These are phyloP conservation scores for Plectosphaerella sp. DNA, from an alignment of 2,329 filamentous ascomycete species.

Conservation along the genomic window DNA sequence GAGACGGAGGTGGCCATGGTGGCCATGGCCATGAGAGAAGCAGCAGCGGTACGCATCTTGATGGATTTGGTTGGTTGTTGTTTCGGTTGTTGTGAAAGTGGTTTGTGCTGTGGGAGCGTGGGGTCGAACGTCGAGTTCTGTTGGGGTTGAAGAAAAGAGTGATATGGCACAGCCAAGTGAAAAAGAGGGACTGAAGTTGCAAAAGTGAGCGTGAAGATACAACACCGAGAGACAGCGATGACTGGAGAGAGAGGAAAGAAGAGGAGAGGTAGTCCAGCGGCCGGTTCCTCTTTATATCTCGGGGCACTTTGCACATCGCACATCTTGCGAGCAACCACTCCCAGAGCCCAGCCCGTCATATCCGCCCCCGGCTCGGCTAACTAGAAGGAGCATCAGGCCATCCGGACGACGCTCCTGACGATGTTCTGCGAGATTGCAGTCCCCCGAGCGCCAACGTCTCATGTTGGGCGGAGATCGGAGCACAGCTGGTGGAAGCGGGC, in stretches of 20 bases:
- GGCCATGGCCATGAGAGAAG: conserved; percentile 30
- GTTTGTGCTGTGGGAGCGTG: neutral
- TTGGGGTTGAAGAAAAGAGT: neutral
- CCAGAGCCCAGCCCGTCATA: neutral
- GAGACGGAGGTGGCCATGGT: conserved; percentile 31
- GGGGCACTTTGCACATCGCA: neutral
- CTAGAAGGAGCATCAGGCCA: neutral
- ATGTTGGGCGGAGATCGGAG: neutral
- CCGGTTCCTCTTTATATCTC: neutral
- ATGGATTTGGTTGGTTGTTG: neutral
- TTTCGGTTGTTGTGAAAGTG: neutral
- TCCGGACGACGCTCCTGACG: neutral
- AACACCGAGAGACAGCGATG: conserved; percentile 1
- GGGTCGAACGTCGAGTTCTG: conserved; percentile 3
- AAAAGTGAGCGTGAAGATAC: conserved; percentile 4
- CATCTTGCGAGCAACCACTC: neutral
- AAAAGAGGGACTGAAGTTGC: conserved; percentile 1
- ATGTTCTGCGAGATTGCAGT: conserved; percentile 1
- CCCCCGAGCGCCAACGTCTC: conserved; percentile 1
- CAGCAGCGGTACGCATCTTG: conserved; percentile 30
- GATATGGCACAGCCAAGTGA: conserved; percentile 3
- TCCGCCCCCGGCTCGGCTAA: neutral
- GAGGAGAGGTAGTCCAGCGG: neutral
- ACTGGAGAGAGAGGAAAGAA: neutral
- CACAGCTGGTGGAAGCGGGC: neutral